These are phyloP conservation scores for Salmacisia buchloeana DNA, from an alignment of 1,284 basidiomycete species.

Conservation along the genomic window DNA sequence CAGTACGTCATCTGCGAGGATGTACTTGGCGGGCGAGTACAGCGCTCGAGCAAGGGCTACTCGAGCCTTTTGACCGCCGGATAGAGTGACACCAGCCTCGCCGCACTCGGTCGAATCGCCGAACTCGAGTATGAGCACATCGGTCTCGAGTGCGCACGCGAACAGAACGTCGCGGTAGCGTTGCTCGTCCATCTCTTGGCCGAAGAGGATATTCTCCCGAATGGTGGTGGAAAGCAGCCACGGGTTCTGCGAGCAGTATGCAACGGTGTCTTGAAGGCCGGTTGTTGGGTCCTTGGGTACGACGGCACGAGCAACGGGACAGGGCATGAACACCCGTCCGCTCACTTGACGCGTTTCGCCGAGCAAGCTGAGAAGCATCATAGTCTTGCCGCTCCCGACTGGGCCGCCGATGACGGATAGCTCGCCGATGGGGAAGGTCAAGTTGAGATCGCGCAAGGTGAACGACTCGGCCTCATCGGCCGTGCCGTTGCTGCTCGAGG, in stretches of 20 bases:
- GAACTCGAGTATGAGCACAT: constrained; percentile 85
- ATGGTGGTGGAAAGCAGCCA: constrained; percentile 91
- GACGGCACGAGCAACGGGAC: constrained; percentile 52
- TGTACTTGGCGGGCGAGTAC: constrained; percentile 78
- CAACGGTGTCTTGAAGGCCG: constrained; percentile 68
- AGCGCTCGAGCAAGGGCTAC: constrained; percentile 69
- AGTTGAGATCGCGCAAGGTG: constrained; percentile 55
- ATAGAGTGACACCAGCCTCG: constrained; percentile 64
- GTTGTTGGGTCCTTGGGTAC: constrained; percentile 53
- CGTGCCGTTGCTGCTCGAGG: constrained; percentile 17
- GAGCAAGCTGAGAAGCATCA: constrained; percentile 59
- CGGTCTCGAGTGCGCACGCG: constrained; percentile 72
- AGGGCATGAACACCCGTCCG: constrained; percentile 57
- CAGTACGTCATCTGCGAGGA: constrained; percentile 85
- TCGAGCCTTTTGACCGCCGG: constrained; percentile 91
- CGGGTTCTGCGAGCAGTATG: constrained; percentile 87
- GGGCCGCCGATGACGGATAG: constrained; percentile 64
- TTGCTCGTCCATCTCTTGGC: constrained; percentile 69
- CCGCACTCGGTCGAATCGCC: constrained; percentile 89
- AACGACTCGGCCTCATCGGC: constrained; percentile 40
- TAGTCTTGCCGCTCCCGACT: constrained; percentile 56
- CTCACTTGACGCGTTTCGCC: constrained; percentile 57
- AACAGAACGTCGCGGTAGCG: constrained; percentile 73
- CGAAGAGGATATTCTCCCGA: constrained; percentile 89
- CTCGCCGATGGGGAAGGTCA: constrained; percentile 59